Evolutionary conservation across 768 basidiomycete species (phyloP), one percentile per base, ranked within the genome.

Genomic region (Sporobolomyces pararoseus): DNA sequence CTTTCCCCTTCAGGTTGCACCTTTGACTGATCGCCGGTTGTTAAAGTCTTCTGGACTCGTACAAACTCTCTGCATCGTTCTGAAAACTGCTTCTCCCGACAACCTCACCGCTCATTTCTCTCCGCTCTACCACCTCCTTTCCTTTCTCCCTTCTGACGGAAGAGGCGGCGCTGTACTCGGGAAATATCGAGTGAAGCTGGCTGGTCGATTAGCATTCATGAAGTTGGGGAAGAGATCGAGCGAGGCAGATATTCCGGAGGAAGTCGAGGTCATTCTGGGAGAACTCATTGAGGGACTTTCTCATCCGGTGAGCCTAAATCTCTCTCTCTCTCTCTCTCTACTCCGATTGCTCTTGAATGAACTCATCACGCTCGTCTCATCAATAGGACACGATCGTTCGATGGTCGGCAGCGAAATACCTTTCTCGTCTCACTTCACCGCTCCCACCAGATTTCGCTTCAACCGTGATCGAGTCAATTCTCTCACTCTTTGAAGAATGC

Each of bases 331-430:
- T n/a, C n/a, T n/a, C n/a, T n/a, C n/a, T n/a, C n/a, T n/a, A n/a
- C 39, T 42, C 39, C 39, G 10, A 42, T 17, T 42, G 17, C 10
- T 9, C 39, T 42, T 42, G 39, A 17, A 42, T 42, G 10, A 9
- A 42, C 39, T 42, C 10, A 42, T 42, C 2, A 31, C 16, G 10
- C 5, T 13, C 17, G 39, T 42, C 17, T 27, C 16, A 16, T 3
- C n/a, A n/a, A 23, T 74, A 98, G 94, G 94, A 96, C 76, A 97
- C 95, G 0, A 82, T 93, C 32, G 91, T 98, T 17, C 88, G 96
- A 58, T 97, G 91, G 85, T 92, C 95, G 19, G 86, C 91, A 7
- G 90, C 96, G 14, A 99, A 98, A 79, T 90, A 89, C 46, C 81
- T 97, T 13, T 89, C 93, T 12, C 86, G 93, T 10, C 84, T 97